A percentile compares a stretch with the other conserved stretches of the same genome.
Evolutionary conservation across 257 asterid genomes (phyloP).

Genomic region (Nicotiana noctiflora): DNA sequence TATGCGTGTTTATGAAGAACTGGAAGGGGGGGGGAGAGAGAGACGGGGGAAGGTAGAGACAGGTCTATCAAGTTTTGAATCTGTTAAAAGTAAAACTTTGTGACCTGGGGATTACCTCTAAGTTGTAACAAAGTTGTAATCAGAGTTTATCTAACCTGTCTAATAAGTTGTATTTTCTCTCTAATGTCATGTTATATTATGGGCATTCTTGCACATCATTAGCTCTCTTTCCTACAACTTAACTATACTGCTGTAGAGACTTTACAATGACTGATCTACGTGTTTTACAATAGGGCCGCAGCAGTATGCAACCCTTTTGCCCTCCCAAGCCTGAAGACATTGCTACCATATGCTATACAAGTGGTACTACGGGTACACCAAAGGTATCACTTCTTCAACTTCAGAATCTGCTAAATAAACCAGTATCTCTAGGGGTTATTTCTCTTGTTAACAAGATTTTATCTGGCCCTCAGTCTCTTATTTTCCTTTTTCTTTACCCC

Average conservation of each 20-base stretch:
- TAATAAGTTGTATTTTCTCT: background rate
- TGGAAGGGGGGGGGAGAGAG: too few relatives aligned
- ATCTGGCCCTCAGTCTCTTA: background rate
- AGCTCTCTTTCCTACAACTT: background rate
- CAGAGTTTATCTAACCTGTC: background rate
- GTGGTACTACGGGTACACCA: conserved; percentile 98
- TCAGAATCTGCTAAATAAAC: conserved; percentile 9
- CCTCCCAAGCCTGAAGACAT: conserved; percentile 80
- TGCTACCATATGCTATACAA: conserved; percentile 95
- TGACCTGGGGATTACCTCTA: background rate
- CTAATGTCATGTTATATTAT: background rate
- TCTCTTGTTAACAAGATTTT: background rate
- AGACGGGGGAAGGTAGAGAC: background rate
- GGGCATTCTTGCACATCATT: conserved; percentile 2
- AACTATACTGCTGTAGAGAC: background rate
- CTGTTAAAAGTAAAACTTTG: background rate
- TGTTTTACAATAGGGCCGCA: conserved; percentile 46
- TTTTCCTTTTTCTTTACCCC: conserved; percentile 11
- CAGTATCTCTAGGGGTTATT: background rate
- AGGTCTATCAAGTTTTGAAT: background rate
- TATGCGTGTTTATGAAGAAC: background rate
- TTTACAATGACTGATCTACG: background rate
- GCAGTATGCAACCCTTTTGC: conserved; percentile 57
- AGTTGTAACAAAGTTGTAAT: background rate
- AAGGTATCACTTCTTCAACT: conserved; percentile 44